Base-by-base conservation (phyloP, 331 rosid genomes). In the Spiraea crenata region DNA sequence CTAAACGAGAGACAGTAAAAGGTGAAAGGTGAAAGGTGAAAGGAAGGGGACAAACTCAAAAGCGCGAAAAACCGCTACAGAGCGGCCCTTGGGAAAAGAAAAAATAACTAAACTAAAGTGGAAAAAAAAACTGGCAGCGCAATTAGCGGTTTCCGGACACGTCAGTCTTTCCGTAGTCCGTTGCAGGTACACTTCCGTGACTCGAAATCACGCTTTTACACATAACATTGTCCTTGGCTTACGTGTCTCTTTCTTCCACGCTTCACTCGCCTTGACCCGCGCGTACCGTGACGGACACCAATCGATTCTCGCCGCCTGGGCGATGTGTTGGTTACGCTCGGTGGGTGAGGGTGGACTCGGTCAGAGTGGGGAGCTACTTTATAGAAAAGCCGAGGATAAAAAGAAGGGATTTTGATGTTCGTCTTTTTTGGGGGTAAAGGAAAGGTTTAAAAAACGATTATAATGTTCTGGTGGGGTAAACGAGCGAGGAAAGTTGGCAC, bases 151-250 rank as follows among this genome's bases (percentile, higher is more conserved):
- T 35, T 25, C 37, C 34, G 37, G 65, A 66, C 42, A 50, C 17
- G 3, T 35, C 2, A 25, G 0, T 11, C 39, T 46, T 70, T 81
- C 82, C 80, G 86, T 77, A 72, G 83, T 41, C 78, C 70, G 73
- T 72, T 74, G 66, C 38, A 74, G 86, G 65, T 61, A 69, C 61
- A 76, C 34, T 51, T 72, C 73, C 81, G 82, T 75, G 80, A 80
- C 68, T 25, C 57, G 15, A 19, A 55, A 38, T 37, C 57, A 47
- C 49, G n/a, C 51, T 45, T 73, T 66, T 48, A 20, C 70, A 57
- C 31, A 35, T 54, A 25, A 25, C 17, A 58, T 55, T 67, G 59
- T 59, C 69, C 73, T 46, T 44, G 11, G 49, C 37, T 38, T 40
- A 56, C 63, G 48, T 9, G 52, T 54, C 57, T 46, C 63, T 45